Evolutionary conservation across 352 stramenopile species (phyloP).

Genomic region (Blastocystis sp.): DNA sequence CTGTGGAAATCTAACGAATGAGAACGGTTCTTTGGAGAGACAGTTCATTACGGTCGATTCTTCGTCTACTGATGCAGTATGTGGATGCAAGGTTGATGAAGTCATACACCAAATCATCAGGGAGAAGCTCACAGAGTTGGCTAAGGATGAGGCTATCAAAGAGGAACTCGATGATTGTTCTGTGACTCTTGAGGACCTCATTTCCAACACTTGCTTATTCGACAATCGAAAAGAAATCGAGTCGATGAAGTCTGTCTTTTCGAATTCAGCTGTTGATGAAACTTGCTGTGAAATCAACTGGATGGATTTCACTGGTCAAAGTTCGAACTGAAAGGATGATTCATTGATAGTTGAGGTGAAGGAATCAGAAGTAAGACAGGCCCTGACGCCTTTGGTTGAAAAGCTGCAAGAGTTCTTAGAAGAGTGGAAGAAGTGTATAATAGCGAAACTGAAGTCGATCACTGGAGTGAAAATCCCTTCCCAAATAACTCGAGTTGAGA

Average conservation of each 20-base stretch:
- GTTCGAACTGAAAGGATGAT: not conserved
- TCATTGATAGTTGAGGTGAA: not conserved
- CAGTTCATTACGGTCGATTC: not conserved
- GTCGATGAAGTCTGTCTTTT: not conserved
- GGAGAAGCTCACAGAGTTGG: not conserved
- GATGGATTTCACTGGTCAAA: not conserved
- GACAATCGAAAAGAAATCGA: constrained; percentile 28
- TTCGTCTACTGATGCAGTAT: not conserved
- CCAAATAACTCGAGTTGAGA: not conserved
- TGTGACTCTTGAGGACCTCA: not conserved
- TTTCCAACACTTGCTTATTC: not conserved
- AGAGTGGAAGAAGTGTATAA: not conserved
- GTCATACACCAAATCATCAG: not conserved
- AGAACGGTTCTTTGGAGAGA: not conserved
- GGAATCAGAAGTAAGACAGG: not conserved
- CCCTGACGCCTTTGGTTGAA: no score
- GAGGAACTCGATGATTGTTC: not conserved
- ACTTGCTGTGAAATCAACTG: not conserved
- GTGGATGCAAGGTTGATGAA: not conserved
- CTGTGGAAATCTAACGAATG: not conserved
- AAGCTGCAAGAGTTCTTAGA: not conserved
- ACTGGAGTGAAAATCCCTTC: no score
- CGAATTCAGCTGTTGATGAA: not conserved
- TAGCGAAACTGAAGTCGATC: no score
- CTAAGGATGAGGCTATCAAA: not conserved